phyloP scores from a whole-genome alignment of 768 basidiomycete genomes.

The Russula olivacea region DNA sequence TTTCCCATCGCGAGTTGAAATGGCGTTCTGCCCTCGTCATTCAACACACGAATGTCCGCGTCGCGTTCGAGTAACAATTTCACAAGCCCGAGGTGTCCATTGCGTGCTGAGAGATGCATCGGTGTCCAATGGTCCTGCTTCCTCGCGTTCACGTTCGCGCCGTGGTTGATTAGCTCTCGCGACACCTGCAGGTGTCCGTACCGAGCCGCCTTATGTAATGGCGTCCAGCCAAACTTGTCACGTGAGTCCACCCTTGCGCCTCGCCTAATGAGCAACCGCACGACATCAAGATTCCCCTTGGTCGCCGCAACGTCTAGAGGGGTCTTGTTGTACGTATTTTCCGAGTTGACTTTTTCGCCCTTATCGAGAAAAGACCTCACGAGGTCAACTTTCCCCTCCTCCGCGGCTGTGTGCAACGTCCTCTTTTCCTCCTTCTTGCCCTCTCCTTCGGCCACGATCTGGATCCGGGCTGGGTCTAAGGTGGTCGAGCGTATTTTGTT shows the following conservation, averaged over 20 bases:
- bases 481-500: neutral
- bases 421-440: too few relatives aligned
- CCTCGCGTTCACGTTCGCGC: conserved; percentile 6
- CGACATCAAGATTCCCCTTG: conserved; percentile 1
- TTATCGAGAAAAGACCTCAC: neutral
- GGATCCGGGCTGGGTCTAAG: neutral
- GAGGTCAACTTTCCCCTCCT: neutral
- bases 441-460: neutral
- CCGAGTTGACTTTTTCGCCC: neutral
- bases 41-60: neutral
- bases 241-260: conserved; percentile 1
- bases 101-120: conserved; percentile 1
- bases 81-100: neutral
- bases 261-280: neutral
- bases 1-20: neutral
- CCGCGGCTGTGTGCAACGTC: neutral
- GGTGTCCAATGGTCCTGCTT: conserved; percentile 1
- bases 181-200: neutral
- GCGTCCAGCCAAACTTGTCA: neutral
- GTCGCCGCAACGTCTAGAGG: neutral
- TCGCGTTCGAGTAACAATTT: neutral
- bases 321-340: neutral
- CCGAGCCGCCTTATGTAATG: conserved; percentile 1
- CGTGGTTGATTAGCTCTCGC: neutral
- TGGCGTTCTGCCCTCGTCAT: neutral